Evolutionary conservation across 495 filamentous ascomycete genomes (phyloP).

Genomic region (Penicillium fimorum): DNA sequence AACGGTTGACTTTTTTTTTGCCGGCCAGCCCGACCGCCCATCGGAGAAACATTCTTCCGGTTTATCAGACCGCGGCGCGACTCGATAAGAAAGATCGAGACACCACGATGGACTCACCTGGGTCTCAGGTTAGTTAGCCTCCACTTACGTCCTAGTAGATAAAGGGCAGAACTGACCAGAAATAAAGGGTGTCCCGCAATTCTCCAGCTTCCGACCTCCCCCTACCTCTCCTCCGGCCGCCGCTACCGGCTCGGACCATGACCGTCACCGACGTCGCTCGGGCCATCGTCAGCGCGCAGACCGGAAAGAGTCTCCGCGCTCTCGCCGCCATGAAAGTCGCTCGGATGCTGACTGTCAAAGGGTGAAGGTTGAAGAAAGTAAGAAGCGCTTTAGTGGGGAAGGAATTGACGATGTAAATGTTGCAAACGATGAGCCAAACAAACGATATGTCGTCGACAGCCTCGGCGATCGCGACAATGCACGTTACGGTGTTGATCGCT

Average conservation of each 20-base stretch:
- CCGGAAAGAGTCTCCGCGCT: background rate
- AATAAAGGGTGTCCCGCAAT: conserved; percentile 56
- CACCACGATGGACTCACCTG: conserved; percentile 40
- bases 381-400: background rate
- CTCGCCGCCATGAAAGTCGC: background rate
- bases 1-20: conserved; percentile 18
- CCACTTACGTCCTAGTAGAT: background rate
- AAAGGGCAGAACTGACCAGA: background rate
- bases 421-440: background rate
- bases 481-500: conserved; percentile 60
- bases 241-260: background rate
- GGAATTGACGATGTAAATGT: background rate
- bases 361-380: background rate
- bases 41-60: conserved; percentile 9
- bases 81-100: conserved; percentile 16
- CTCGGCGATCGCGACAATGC: conserved; percentile 63
- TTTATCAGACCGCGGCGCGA: conserved; percentile 8
- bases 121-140: conserved; percentile 32
- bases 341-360: background rate
- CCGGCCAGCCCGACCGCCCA: conserved; percentile 6
- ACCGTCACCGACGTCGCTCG: background rate
- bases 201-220: conserved; percentile 51
- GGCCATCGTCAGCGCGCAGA: background rate
- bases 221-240: background rate
- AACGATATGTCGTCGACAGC: conserved; percentile 48